Base-by-base conservation (phyloP, 2,329 filamentous ascomycete genomes). In the Trichoderma sp. region DNA sequence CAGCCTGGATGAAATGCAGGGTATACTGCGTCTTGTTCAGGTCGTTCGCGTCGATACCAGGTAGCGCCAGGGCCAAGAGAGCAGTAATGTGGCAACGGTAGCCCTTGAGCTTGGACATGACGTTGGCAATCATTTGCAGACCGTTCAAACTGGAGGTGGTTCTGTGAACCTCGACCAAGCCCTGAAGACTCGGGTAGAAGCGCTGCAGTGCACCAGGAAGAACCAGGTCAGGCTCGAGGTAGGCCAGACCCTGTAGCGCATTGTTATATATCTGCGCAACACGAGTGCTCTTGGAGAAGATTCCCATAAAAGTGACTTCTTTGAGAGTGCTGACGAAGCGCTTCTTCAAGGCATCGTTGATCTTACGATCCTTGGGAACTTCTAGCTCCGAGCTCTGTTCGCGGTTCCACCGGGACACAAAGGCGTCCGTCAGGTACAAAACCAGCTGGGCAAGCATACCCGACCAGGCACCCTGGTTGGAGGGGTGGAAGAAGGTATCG, bases 401-500 rank as follows among this genome's bases (percentile, higher is more conserved):
- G 71, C 96, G 92, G 82, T 99, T 98, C 95, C 95, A 99, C 71
- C 97, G 92, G 85, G 97, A 97, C 60, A 99, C 94, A 83, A 99
- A 99, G 80, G 97, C 95, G 83, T 99, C 97, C 3, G 95, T 93
- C 6, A 99, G 88, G 83, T 97, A 98, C 82, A 95, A 95, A 6
- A 97, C 94, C 72, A 99, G 88, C 83, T 98, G 96, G 3, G 95
- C 93, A 60, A 99, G 87, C 78, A 96, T 93, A 80, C 92, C 95
- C 1, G 96, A 97, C 97, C 97, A 99, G 16, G 87, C 87, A 16
- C 97, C 97, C 71, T 96, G 94, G 83, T 99, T 99, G 3, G 97
- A 99, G 2, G 97, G 97, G 81, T 99, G 97, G 87, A 98, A 99
- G 84, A 99, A 99, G 0, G 97, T 99, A 83, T 99, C 97, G 64